Base-by-base conservation (phyloP, 2,329 filamentous ascomycete species). In the Coniella lustricola region DNA sequence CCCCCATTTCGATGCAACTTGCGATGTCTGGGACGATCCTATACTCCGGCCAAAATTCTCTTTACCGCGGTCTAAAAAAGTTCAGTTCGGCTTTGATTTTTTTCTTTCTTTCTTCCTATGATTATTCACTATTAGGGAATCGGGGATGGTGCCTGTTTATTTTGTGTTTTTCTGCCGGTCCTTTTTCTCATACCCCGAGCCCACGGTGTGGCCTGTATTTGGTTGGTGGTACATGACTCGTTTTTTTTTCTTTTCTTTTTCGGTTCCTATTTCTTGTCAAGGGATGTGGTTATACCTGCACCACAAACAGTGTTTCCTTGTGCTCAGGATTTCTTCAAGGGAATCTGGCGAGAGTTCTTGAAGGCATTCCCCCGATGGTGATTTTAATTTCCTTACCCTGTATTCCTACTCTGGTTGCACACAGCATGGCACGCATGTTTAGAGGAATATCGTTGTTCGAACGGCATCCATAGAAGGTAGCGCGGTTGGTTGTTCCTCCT, bases 381-480 rank as follows among this genome's bases (percentile, higher is more conserved):
- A 34, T 46, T 40, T 35, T 44, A 21, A 14, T 20, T 49, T 31
- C 31, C 35, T 41, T 45, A 21, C 45, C 37, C 31, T 42, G 33
- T 39, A 46, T 47, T n/a, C 35, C 29, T 42, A 33, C 39, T 42
- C 33, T 20, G 49, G 33, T 42, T 44, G 32, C 43, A 44, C 33
- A 34, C 47, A 32, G 50, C 50, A 52, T 52, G 38, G 43, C 38
- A 52, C 43, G 39, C 40, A 44, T 44, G 47, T 50, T 46, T 53
- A 53, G 50, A 52, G 44, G 50, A 10, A 29, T 29, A 44, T 51
- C 46, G n/a, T 50, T 34, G 43, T 46, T 52, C 41, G 50, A 45
- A 46, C 38, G 50, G 53, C 50, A 54, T 53, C 39, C 45, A 50
- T 54, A 50, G 50, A 53, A 42, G 48, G 44, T 22, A 47, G 37